Percentiles rank a stretch among this genome's conserved stretches.
These are phyloP conservation scores for Solanum virginianum DNA, from an alignment of 257 asterid genomes.

Conservation along the genomic window DNA sequence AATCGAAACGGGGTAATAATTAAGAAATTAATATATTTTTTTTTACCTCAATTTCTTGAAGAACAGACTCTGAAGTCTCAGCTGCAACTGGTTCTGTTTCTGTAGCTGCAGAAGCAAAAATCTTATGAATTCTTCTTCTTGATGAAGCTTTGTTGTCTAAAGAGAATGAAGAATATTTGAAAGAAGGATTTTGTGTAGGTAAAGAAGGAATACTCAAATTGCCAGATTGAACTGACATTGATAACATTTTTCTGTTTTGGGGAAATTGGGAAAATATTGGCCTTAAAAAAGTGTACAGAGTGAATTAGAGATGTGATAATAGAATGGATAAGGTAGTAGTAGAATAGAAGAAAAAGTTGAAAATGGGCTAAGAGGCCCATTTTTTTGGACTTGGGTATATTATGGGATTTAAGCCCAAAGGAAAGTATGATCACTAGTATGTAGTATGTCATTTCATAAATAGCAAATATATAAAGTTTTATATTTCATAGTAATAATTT, in stretches of 20 bases:
- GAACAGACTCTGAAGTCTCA: conserved; percentile 9
- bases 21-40: too few relatives aligned
- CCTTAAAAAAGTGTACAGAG: background rate
- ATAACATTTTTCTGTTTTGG: conserved; percentile 14
- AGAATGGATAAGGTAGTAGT: background rate
- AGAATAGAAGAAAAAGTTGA: background rate
- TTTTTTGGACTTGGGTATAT: background rate
- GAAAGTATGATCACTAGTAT: background rate
- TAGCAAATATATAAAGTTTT: too few relatives aligned
- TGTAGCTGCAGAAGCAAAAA: conserved; percentile 27
- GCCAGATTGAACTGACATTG: conserved; percentile 32
- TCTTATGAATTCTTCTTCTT: conserved; percentile 10
- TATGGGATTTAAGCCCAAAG: background rate
- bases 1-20: too few relatives aligned
- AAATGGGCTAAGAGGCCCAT: background rate
- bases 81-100: conserved; percentile 21
- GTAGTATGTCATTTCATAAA: too few relatives aligned
- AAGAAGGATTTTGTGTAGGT: conserved; percentile 22
- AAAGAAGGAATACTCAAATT: conserved; percentile 24
- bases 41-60: conserved; percentile 5
- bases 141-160: conserved; percentile 11
- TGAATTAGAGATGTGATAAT: background rate
- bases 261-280: background rate
- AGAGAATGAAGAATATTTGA: conserved; percentile 16
- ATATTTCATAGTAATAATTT: too few relatives aligned